Conservation (phyloP, 495 filamentous ascomycete genomes). For the Lophiostoma macrostomum region DNA sequence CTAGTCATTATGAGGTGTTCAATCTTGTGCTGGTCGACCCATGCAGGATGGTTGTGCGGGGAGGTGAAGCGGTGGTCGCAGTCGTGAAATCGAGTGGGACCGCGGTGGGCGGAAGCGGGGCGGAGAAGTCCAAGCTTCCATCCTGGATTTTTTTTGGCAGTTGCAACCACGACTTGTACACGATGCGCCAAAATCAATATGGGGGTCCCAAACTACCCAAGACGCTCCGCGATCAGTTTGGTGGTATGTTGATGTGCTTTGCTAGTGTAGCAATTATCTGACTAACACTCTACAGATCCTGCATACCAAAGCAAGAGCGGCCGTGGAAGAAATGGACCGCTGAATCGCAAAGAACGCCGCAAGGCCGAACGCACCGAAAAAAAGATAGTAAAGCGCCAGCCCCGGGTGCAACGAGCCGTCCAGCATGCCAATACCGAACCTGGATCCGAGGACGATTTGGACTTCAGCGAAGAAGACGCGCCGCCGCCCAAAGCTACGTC, state of each 20-base stretch:
- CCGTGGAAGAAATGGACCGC: slow-evolving; percentile 41
- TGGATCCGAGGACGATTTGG: slow-evolving; percentile 32
- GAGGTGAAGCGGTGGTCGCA: too few relatives aligned
- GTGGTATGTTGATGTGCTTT: slow-evolving; percentile 45
- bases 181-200: slow-evolving; percentile 45
- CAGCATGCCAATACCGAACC: slow-evolving; percentile 12
- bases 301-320: background rate
- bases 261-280: too few relatives aligned
- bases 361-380: slow-evolving; percentile 57
- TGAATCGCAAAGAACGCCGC: slow-evolving; percentile 59
- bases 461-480: slow-evolving; percentile 25
- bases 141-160: too few relatives aligned
- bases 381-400: slow-evolving; percentile 43
- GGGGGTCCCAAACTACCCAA: slow-evolving; percentile 64
- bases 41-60: too few relatives aligned
- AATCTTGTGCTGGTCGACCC: too few relatives aligned
- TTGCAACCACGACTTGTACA: too few relatives aligned
- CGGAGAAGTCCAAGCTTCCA: too few relatives aligned
- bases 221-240: slow-evolving; percentile 57
- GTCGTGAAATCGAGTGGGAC: too few relatives aligned
- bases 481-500: slow-evolving; percentile 13
- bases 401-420: slow-evolving; percentile 27
- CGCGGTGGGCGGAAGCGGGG: too few relatives aligned
- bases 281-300: slow-evolving; percentile 12
- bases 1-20: too few relatives aligned